Percentiles rank a stretch among this genome's conserved stretches.
Evolutionary conservation across 352 stramenopile species (phyloP).

Genomic region (Pythium dissotocum): DNA sequence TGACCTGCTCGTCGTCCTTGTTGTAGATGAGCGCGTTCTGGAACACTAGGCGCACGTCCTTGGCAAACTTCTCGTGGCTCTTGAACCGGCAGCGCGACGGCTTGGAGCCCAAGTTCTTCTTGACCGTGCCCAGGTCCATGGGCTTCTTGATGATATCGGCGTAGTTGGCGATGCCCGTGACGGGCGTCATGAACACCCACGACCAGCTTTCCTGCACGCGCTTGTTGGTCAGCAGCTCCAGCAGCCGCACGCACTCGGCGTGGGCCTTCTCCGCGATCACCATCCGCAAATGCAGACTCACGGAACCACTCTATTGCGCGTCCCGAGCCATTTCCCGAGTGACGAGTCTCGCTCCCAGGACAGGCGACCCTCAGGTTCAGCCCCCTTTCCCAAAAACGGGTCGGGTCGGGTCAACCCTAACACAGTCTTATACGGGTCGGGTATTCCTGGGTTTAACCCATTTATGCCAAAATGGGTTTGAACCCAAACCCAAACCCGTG

Average conservation of each 20-base stretch:
- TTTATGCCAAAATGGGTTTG: not conserved
- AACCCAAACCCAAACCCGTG: not conserved
- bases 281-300: not conserved
- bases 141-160: conserved; percentile 75
- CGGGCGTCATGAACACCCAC: conserved; percentile 84
- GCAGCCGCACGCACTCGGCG: conserved; percentile 77
- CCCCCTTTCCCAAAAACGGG: conserved; percentile 4
- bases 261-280: conserved; percentile 77
- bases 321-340: conserved; percentile 22
- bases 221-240: conserved; percentile 79
- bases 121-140: conserved; percentile 82
- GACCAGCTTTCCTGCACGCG: conserved; percentile 86
- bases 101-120: conserved; percentile 73
- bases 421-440: conserved; percentile 5
- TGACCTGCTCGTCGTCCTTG: conserved; percentile 73
- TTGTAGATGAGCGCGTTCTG: conserved; percentile 81
- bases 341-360: not conserved
- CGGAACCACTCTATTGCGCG: not conserved
- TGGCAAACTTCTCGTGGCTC: conserved; percentile 80
- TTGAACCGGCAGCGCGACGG: conserved; percentile 86
- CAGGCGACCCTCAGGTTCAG: not conserved
- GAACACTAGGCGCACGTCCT: conserved; percentile 83
- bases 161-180: conserved; percentile 66
- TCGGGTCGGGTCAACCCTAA: conserved; percentile 11
- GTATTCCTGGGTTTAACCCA: not conserved